Evolutionary conservation across 805 yeast species (phyloP).

Genomic region (Metschnikowia anglica): DNA sequence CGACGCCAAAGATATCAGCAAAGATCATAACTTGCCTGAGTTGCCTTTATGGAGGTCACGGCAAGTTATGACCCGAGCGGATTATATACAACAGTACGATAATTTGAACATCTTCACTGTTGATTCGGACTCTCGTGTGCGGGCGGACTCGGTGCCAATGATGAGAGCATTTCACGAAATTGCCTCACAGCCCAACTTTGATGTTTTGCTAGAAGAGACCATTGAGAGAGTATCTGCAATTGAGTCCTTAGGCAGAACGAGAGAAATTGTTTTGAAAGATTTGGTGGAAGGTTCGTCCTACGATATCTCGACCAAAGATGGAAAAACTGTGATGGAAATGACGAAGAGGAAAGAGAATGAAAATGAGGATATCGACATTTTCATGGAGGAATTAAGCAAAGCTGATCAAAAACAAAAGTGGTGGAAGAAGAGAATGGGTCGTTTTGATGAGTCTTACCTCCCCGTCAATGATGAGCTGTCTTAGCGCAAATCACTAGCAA

Average conservation of each 20-base stretch:
- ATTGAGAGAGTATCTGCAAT: slow-evolving; percentile 68
- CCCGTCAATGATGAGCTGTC: slow-evolving; percentile 5
- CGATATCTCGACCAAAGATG: slow-evolving; percentile 24
- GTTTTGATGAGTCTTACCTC: slow-evolving; percentile 28
- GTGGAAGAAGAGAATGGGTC: slow-evolving; percentile 50
- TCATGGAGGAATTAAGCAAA: slow-evolving; percentile 24
- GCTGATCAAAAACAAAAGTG: slow-evolving; percentile 29
- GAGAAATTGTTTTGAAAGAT: slow-evolving; percentile 74
- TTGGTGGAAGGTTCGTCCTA: slow-evolving; percentile 53
- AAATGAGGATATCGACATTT: slow-evolving; percentile 26
- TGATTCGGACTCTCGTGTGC: slow-evolving; percentile 67
- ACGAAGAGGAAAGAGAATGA: slow-evolving; percentile 21
- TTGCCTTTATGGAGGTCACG: slow-evolving; percentile 81
- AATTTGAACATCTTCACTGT: slow-evolving; percentile 76
- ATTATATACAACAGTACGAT: slow-evolving; percentile 73
- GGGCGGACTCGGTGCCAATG: slow-evolving; percentile 85
- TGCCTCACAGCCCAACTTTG: slow-evolving; percentile 67
- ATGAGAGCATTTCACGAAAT: slow-evolving; percentile 86
- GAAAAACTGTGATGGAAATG: slow-evolving; percentile 13
- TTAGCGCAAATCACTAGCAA: background rate
- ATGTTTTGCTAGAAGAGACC: slow-evolving; percentile 62
- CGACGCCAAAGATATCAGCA: slow-evolving; percentile 15
- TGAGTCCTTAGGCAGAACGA: slow-evolving; percentile 73
- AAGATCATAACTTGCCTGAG: slow-evolving; percentile 62
- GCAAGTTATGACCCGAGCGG: slow-evolving; percentile 83